Base-by-base conservation (phyloP, 2,329 filamentous ascomycete species). In the Clonostachys rosea region DNA sequence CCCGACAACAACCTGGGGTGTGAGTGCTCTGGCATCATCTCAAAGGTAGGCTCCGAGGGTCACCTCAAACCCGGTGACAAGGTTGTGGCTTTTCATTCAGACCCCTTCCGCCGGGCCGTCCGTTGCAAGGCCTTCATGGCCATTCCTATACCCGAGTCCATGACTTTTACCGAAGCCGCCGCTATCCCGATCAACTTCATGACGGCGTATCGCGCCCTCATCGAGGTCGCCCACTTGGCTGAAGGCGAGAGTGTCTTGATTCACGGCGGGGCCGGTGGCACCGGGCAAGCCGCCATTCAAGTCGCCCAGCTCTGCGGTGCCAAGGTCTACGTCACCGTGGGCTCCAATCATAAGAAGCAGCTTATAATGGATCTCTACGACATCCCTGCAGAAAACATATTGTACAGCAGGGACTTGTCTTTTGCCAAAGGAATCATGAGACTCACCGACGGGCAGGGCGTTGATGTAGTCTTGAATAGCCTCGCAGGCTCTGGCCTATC, bases 231-330 rank as follows among this genome's bases (percentile, higher is more conserved):
- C 9, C 3, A 60, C 57, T 2, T 52, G 62, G 0, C 67, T 67
- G 0, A 58, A 60, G 46, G 43, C 6, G 40, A 51, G 13, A 9
- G 44, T 55, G 10, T 57, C 47, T 56, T 72, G 13, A 57, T 72
- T 37, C 63, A 69, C 46, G 56, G 59, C 6, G 67, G 58, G 0
- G 57, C 61, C 2, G 60, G 64, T 20, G 44, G 20, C 17, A 41
- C 30, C 12, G 44, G 44, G n/a, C 44, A 46, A 33, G 33, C 34
- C 6, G 44, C 39, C 4, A 34, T 46, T 10, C 37, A 42, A 18
- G 34, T 69, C 2, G 54, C 54, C 2, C 47, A 59, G 36, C 50
- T 52, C 41, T 45, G 52, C 13, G 61, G 61, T 1, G 60, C 59
- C 2, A 50, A 62, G 8, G 44, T 60, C 12, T 54, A 54, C 5